Base-by-base conservation (phyloP, 73 alveolate genomes). In the Tetrahymena malaccensis region DNA sequence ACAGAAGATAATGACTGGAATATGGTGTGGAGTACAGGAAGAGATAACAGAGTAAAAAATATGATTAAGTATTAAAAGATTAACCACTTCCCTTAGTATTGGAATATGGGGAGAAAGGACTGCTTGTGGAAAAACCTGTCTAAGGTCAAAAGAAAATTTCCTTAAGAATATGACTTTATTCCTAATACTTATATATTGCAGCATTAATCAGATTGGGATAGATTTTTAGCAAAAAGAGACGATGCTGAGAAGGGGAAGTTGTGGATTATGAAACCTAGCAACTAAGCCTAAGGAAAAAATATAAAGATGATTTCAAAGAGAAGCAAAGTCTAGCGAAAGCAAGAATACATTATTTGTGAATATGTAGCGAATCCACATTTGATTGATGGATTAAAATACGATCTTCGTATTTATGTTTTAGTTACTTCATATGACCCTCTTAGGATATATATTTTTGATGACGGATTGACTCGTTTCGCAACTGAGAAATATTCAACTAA, bases 211-310 rank as follows among this genome's bases (percentile, higher is more conserved):
- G 99, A 99, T 95, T 96, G 94, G 56, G 98, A 98, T 37, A 96
- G 98, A 96, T 99, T 98, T 96, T 94, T 96, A 50, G 98, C 97
- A 89, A 95, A 97, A 43, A 99, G 98, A 94, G 96, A 50, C 40
- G 95, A 89, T 43, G 98, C 98, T 85, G 97, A 97, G 85, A 55
- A 94, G 27, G 98, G 98, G 43, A 96, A 96, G 17, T 94, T 98
- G 31, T 98, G 99, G 98, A 99, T 99, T 22, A 96, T 97, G 35
- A 99, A 99, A 85, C 99, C 99, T 13, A 98, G 98, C 31, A 98
- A 99, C 58, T 96, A 97, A 85, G 97, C 99, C 37, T 97, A 99
- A 94, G 99, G 99, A 16, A 97, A 99, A 94, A 99, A 99, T 3
- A 98, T 99, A 38, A 97, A 96, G 43, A 96, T 99, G 94, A 84